Conservation (phyloP, 805 yeast species). For the Saturnispora diversa region DNA sequence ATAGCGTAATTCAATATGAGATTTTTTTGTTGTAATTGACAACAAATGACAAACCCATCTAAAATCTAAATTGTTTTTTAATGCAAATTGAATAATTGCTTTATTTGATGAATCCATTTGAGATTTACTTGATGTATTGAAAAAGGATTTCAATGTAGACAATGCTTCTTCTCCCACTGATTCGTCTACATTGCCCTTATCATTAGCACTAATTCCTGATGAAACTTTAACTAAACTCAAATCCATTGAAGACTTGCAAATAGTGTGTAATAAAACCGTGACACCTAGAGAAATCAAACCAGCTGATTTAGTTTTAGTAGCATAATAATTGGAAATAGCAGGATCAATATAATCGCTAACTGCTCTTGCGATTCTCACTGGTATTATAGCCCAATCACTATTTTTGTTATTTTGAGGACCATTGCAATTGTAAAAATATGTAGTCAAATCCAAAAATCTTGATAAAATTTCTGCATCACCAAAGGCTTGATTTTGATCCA, state of each 20-base stretch:
- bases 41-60: constrained; percentile 52
- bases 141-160: constrained; percentile 47
- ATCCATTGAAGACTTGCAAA: constrained; percentile 19
- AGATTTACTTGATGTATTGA: constrained; percentile 52
- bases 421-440: constrained; percentile 19
- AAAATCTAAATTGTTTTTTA: constrained; percentile 22
- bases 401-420: constrained; percentile 17
- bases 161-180: constrained; percentile 18
- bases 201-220: not conserved
- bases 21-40: constrained; percentile 62
- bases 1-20: constrained; percentile 38
- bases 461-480: constrained; percentile 38
- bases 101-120: constrained; percentile 53
- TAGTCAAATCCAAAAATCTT: constrained; percentile 29
- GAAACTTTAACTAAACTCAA: constrained; percentile 17
- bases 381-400: constrained; percentile 40
- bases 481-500: constrained; percentile 28
- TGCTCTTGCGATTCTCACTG: constrained; percentile 34
- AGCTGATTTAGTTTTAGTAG: not conserved
- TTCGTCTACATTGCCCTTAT: not conserved
- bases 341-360: constrained; percentile 28
- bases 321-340: constrained; percentile 12
- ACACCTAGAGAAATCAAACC: constrained; percentile 28
- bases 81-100: constrained; percentile 41
- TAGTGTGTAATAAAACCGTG: constrained; percentile 33